Evolutionary conservation across 1,284 basidiomycete species (phyloP).

Genomic region (Agroathelia rolfsii): DNA sequence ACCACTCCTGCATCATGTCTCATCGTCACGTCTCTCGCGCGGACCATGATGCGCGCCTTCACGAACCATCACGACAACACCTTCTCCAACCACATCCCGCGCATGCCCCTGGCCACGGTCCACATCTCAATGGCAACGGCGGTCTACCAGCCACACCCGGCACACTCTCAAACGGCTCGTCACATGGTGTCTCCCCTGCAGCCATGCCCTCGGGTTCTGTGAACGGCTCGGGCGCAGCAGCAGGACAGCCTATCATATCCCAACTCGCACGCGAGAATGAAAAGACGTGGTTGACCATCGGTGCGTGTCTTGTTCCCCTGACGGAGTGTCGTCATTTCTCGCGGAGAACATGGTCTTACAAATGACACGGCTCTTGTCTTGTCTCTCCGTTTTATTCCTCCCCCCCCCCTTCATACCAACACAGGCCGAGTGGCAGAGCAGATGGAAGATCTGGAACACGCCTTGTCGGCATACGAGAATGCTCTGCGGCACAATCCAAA

Average conservation of each 20-base stretch:
- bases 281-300: slow-evolving; percentile 88
- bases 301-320: slow-evolving; percentile 30
- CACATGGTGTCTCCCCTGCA: slow-evolving; percentile 45
- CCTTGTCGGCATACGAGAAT: slow-evolving; percentile 83
- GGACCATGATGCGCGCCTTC: slow-evolving; percentile 57
- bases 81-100: slow-evolving; percentile 27
- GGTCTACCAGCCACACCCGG: slow-evolving; percentile 28
- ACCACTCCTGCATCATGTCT: no score
- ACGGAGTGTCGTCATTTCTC: slow-evolving; percentile 2
- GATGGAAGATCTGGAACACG: slow-evolving; percentile 84
- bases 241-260: slow-evolving; percentile 37
- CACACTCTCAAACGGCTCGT: slow-evolving; percentile 31
- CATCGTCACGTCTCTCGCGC: no score
- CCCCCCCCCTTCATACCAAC: no score
- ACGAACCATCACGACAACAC: slow-evolving; percentile 41
- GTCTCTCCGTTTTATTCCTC: slow-evolving; percentile 16
- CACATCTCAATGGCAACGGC: slow-evolving; percentile 43
- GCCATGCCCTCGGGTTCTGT: slow-evolving; percentile 30
- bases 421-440: slow-evolving; percentile 86
- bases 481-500: slow-evolving; percentile 87
- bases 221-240: slow-evolving; percentile 28
- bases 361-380: slow-evolving; percentile 5
- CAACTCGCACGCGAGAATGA: slow-evolving; percentile 81
- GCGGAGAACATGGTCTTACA: not conserved
- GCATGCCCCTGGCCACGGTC: slow-evolving; percentile 27